Base-by-base conservation (phyloP, 805 yeast species). In the Sugiyamaella valdiviana region DNA sequence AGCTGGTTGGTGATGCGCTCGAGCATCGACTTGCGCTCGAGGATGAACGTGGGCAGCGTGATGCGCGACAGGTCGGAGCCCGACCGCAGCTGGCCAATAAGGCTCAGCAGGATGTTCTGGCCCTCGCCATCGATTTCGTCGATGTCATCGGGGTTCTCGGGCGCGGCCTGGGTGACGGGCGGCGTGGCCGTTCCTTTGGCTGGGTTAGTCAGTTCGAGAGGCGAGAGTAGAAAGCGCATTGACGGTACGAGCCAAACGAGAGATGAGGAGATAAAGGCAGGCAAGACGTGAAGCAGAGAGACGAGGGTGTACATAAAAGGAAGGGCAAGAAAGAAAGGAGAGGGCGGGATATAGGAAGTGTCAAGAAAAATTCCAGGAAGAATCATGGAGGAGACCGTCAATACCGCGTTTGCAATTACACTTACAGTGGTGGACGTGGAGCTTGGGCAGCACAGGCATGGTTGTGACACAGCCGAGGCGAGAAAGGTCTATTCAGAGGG, bases 1-100 rank as follows among this genome's bases (percentile, higher is more conserved):
- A 83, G 75, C 62, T 81, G 85, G 65, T 93, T 93, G 2, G 97
- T 85, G 57, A 93, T 87, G 63, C 99, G 79, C 66, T 93, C 99
- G 47, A 93, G 72, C 98, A 93, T 90, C 1, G 95, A 85, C 68
- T 90, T 93, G 64, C 95, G 83, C 66, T 93, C 99, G 46, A 93
- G 72, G 44, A 93, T 89, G 60, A 93, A 93, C 0, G 99, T 93
- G 3, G 99, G 99, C 45, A 93, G 73, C 0, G 99, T 91, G 55
- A 93, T 91, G 60, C 91, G 77, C 0, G 96, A 76, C 53, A 93
- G 73, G 62, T 93, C 99, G 46, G 85, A 79, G 1, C 98, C 98
- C 0, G 95, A 96, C 57, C 96, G 80, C 61, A 91, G 74, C 67
- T 91, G 97, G 10, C 95, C 72, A 49, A 91, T 93, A 50, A 91